Evolutionary conservation across 306 rosid species (phyloP), one percentile per base, ranked within the genome.

Genomic region (Hylodesmum podocarpum): DNA sequence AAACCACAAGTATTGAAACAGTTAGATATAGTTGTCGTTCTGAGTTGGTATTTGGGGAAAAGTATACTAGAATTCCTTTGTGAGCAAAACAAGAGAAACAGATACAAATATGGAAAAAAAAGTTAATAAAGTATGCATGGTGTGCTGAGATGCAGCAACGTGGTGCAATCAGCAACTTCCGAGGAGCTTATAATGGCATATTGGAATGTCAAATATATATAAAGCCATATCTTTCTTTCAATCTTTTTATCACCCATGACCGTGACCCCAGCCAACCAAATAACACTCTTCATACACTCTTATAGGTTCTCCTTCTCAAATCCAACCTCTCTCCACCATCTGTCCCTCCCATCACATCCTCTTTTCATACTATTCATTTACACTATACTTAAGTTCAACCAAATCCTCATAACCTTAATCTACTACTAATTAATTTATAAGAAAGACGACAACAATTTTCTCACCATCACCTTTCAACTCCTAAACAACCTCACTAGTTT

Each of bases 151-250:
- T 80, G 58, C 39, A 51, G 74, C 68, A 2, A 80, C 84, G 84
- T 73, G 84, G 75, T 73, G 59, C 84, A 80, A 73, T 73, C 25
- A 53, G 19, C 39, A 62, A 41, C 15, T 27, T 57, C 21, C 5
- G 21, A 57, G 37, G 63, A 25, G 36, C 36, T 43, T 67, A 24
- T 53, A 68, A 68, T 78, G 36, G 63, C 21, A 47, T 41, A 73
- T 73, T 44, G 46, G 63, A 28, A 41, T 77, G 15, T 28, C 47
- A 39, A 54, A 25, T 8, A 66, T 44, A 43, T 4, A 43, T 65
- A 33, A 39, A 66, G 63, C 55, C 47, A 76, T 21, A 36, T 54
- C 29, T 15, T 37, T 22, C 16, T 36, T 22, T 72, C 28, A 31
- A 61, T 61, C 43, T 61, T 33, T 61, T 14, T 16, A 65, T 33